These are phyloP conservation scores for Pezicula carpinea DNA, from an alignment of 2,329 filamentous ascomycete species.

Conservation along the genomic window DNA sequence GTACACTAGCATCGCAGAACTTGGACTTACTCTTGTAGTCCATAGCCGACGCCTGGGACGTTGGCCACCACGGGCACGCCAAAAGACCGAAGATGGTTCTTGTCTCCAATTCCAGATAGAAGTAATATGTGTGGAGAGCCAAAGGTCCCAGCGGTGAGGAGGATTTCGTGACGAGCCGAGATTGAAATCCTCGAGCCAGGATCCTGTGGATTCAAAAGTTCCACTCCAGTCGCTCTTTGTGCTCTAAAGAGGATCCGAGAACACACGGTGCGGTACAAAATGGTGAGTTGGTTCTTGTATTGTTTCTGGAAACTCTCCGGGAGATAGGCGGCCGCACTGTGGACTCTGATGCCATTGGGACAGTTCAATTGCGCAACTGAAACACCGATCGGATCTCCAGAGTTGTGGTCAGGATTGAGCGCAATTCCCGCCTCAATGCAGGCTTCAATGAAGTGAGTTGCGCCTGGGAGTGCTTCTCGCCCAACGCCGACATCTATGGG, in stretches of 20 bases:
- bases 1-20: not conserved
- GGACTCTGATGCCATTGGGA: not conserved
- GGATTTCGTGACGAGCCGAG: slow-evolving; percentile 18
- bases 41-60: slow-evolving; percentile 14
- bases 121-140: slow-evolving; percentile 25
- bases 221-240: not conserved
- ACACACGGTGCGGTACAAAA: not conserved
- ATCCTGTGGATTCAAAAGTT: not conserved
- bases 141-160: slow-evolving; percentile 21
- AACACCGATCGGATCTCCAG: not conserved
- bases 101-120: slow-evolving; percentile 24
- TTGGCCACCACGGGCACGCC: slow-evolving; percentile 7
- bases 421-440: not conserved
- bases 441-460: not conserved
- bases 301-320: not conserved
- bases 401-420: slow-evolving; percentile 1
- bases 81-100: slow-evolving; percentile 8
- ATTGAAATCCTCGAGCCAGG: not conserved
- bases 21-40: slow-evolving; percentile 1
- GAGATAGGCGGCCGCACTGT: not conserved
- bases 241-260: not conserved
- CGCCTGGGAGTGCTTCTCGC: not conserved
- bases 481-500: not conserved
- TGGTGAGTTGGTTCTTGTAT: not conserved
- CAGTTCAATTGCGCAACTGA: slow-evolving; percentile 1